Evolutionary conservation across 179 eudicot genomes (phyloP).

Genomic region (Sideroxylon spinosum): DNA sequence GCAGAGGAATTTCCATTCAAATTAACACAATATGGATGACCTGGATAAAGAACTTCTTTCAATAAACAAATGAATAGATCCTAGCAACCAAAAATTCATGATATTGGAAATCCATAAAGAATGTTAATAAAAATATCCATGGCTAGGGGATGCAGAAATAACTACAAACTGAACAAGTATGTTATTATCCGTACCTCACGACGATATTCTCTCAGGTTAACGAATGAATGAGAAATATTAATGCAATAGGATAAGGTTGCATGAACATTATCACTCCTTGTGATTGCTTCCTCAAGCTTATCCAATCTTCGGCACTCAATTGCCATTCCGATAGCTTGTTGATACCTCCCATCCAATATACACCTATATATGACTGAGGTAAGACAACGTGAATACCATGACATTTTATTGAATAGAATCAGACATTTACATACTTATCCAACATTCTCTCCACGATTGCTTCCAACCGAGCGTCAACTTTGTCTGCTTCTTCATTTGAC

Average conservation of each 20-base stretch:
- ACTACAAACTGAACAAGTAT: neutral
- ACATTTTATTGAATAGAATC: too few relatives aligned
- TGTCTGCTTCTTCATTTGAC: constrained; percentile 51
- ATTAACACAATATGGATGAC: neutral
- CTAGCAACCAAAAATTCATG: neutral
- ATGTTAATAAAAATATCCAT: neutral
- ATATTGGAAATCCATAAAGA: neutral
- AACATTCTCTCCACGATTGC: constrained; percentile 96
- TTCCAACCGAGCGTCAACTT: constrained; percentile 82
- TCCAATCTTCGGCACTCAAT: constrained; percentile 92
- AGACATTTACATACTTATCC: constrained; percentile 64
- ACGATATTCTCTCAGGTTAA: constrained; percentile 77
- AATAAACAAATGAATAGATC: neutral
- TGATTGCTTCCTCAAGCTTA: constrained; percentile 90
- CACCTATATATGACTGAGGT: constrained; percentile 44
- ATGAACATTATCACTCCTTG: constrained; percentile 79
- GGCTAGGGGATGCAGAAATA: neutral
- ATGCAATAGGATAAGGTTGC: constrained; percentile 77
- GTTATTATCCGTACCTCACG: constrained; percentile 54
- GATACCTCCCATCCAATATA: constrained; percentile 77
- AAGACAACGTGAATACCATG: neutral
- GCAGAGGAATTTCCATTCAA: neutral
- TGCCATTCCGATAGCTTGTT: constrained; percentile 93
- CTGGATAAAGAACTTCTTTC: neutral
- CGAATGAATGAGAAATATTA: constrained; percentile 67